Evolutionary conservation across 768 basidiomycete genomes (phyloP).

Genomic region (Omphalotus guepiniiformis): DNA sequence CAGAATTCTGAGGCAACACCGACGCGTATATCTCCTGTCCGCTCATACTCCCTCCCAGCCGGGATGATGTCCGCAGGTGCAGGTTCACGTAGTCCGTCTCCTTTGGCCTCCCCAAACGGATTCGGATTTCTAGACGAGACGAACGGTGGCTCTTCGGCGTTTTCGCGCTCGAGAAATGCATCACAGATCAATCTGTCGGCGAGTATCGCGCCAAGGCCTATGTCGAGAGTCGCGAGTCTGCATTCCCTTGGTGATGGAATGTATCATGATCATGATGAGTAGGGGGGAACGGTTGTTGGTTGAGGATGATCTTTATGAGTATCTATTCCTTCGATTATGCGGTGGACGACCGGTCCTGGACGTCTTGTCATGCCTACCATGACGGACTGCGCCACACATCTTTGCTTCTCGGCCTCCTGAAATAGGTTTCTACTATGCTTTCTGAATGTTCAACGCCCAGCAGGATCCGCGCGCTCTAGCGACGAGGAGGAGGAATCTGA

Average conservation of each 20-base stretch:
- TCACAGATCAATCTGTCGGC: slow-evolving; percentile 60
- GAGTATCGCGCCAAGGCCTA: slow-evolving; percentile 42
- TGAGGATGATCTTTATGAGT: too few relatives aligned
- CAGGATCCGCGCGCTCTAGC: too few relatives aligned
- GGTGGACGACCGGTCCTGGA: too few relatives aligned
- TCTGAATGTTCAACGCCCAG: too few relatives aligned
- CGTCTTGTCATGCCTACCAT: too few relatives aligned
- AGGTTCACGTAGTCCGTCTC: slow-evolving; percentile 35
- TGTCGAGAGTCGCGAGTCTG: slow-evolving; percentile 1
- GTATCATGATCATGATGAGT: not conserved
- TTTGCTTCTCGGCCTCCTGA: too few relatives aligned
- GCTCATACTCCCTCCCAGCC: slow-evolving; percentile 32
- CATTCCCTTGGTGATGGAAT: slow-evolving; percentile 1
- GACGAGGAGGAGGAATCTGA: too few relatives aligned
- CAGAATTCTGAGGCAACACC: slow-evolving; percentile 20
- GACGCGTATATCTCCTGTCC: slow-evolving; percentile 31
- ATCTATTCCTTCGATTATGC: too few relatives aligned
- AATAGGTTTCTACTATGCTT: too few relatives aligned
- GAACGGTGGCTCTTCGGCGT: slow-evolving; percentile 33
- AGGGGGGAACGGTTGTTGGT: too few relatives aligned
- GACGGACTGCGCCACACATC: too few relatives aligned
- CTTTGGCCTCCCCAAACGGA: slow-evolving; percentile 48
- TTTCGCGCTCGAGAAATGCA: slow-evolving; percentile 61
- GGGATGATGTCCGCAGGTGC: slow-evolving; percentile 20
- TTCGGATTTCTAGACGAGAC: slow-evolving; percentile 33